Evolutionary conservation across 73 alveolate genomes (phyloP).

Genomic region (Effrenium voratum): DNA sequence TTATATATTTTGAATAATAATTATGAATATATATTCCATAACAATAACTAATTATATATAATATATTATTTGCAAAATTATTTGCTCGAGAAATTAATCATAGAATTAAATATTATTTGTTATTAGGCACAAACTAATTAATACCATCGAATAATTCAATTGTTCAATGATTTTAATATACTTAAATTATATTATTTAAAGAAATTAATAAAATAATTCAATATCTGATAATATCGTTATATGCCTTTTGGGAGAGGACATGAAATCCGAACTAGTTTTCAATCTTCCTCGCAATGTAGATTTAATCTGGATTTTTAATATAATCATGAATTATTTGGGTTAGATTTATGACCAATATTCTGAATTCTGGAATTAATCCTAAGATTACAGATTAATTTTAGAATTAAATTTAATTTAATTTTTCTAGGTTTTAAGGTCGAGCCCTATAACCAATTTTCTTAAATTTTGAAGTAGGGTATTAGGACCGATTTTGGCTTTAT

Average conservation of each 20-base stretch:
- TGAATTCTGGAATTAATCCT: too few relatives aligned
- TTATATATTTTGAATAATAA: neutral
- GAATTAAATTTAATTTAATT: neutral
- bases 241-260: neutral
- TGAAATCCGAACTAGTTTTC: neutral
- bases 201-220: neutral
- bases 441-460: too few relatives aligned
- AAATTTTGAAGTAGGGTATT: too few relatives aligned
- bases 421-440: neutral
- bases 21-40: neutral
- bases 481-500: too few relatives aligned
- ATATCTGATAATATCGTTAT: neutral
- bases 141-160: neutral
- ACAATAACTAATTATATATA: neutral
- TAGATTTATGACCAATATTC: neutral
- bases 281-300: too few relatives aligned
- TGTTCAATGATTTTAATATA: neutral
- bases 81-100: neutral
- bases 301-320: neutral
- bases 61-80: neutral
- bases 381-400: too few relatives aligned
- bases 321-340: neutral
- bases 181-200: neutral
- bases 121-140: neutral
- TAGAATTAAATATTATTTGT: too few relatives aligned